Evolutionary conservation across 805 yeast species (phyloP).

Genomic region (Candida taoyuanica): DNA sequence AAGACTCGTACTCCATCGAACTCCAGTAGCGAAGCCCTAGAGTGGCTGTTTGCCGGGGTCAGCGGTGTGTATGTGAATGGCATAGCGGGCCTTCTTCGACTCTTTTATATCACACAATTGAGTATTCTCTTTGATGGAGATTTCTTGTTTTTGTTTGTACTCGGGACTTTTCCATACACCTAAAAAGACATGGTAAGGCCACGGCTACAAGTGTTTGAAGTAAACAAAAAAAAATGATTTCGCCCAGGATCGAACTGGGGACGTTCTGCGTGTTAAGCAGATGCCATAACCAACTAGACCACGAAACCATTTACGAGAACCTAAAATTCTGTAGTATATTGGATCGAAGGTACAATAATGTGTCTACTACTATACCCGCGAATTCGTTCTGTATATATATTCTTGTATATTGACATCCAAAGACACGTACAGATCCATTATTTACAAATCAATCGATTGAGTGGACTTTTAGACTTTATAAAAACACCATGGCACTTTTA

Average conservation of each 20-base stretch:
- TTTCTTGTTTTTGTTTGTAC: no score
- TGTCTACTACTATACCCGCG: no score
- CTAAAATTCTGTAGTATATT: background rate
- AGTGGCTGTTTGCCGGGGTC: conserved; percentile 17
- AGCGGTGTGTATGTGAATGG: conserved; percentile 28
- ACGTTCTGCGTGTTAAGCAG: conserved; percentile 99
- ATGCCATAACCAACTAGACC: conserved; percentile 99
- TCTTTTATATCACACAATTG: no score
- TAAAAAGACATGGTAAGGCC: background rate
- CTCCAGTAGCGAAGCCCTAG: conserved; percentile 45
- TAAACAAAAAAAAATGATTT: conserved; percentile 51
- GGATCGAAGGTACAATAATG: no score
- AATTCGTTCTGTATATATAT: no score
- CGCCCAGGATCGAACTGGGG: conserved; percentile 99
- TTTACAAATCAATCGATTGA: background rate
- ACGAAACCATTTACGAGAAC: conserved; percentile 57
- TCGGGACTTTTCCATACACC: background rate
- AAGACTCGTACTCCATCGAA: conserved; percentile 55
- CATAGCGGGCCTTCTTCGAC: conserved; percentile 14
- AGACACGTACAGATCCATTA: background rate
- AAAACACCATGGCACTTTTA: conserved; percentile 48
- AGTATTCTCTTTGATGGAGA: no score
- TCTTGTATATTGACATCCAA: no score
- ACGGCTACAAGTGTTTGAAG: background rate
- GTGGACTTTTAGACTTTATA: background rate